A percentile compares a stretch with the other conserved stretches of the same genome.
phyloP scores from a whole-genome alignment of 2,329 filamentous ascomycete genomes.

The Colletotrichum costaricense region DNA sequence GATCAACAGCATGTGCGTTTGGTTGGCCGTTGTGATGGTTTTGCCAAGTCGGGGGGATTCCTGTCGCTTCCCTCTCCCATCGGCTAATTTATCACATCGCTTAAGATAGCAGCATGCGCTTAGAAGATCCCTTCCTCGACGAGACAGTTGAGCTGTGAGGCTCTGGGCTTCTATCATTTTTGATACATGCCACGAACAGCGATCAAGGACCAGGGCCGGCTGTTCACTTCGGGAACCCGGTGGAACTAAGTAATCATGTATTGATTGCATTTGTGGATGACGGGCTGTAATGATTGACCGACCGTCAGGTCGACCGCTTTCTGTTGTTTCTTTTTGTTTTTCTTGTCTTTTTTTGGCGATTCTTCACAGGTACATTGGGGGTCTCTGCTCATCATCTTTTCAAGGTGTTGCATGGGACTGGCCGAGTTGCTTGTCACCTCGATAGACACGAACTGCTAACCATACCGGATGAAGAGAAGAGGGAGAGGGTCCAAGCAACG shows the following conservation, averaged over 20 bases:
- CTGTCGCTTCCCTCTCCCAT: slow-evolving; percentile 18
- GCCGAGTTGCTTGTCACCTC: background rate
- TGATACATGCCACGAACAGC: background rate
- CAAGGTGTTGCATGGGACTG: background rate
- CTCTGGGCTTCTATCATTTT: slow-evolving; percentile 3
- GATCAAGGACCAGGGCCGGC: background rate
- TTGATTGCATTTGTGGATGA: background rate
- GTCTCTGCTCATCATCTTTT: no score
- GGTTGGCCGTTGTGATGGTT: background rate
- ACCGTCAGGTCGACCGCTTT: background rate
- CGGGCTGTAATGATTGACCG: background rate
- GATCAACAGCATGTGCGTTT: background rate
- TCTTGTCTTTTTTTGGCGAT: background rate
- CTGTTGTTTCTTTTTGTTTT: background rate
- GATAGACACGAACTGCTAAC: background rate
- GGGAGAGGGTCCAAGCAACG: background rate
- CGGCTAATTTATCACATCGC: slow-evolving; percentile 22
- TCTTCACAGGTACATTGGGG: background rate
- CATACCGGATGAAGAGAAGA: background rate
- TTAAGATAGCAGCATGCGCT: slow-evolving; percentile 18
- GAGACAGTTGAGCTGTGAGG: background rate
- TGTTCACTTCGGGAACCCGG: background rate
- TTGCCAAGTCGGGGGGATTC: slow-evolving; percentile 16
- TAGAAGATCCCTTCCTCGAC: slow-evolving; percentile 2
- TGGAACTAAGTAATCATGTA: background rate